A percentile compares a stretch with the other conserved stretches of the same genome.
These are phyloP conservation scores for Microcyclosporella mali DNA, from an alignment of 2,329 filamentous ascomycete genomes.

Conservation along the genomic window DNA sequence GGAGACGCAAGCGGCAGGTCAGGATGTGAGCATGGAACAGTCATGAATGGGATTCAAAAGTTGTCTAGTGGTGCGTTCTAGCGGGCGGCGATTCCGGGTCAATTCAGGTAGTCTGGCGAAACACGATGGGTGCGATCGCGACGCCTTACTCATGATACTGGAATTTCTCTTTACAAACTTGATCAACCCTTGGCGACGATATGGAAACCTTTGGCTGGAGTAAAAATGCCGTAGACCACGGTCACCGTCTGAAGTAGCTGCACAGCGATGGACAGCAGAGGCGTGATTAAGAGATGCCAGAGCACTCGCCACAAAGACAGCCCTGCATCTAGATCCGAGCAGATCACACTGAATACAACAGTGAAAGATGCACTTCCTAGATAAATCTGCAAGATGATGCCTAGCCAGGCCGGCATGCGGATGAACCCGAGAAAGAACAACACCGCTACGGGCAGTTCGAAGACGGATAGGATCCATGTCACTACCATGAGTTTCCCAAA, in stretches of 20 bases:
- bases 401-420: not conserved
- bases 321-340: not conserved
- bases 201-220: not conserved
- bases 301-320: not conserved
- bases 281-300: not conserved
- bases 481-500: not conserved
- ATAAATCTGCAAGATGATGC: not conserved
- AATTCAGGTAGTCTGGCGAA: too few species aligned
- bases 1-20: not conserved
- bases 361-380: not conserved
- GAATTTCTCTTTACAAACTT: too few species aligned
- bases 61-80: not conserved
- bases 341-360: not conserved
- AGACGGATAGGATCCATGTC: conserved; percentile 2
- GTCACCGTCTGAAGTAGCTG: conserved; percentile 2
- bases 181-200: too few species aligned
- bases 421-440: not conserved
- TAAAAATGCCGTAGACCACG: not conserved
- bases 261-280: not conserved
- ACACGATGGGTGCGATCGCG: too few species aligned
- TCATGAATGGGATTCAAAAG: conserved; percentile 1
- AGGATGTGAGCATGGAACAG: conserved; percentile 9
- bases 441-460: conserved; percentile 1
- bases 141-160: too few species aligned
- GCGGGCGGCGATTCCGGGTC: not conserved